Evolutionary conservation across 75 land plant species (phyloP).

Genomic region (Gnetum montanum): DNA sequence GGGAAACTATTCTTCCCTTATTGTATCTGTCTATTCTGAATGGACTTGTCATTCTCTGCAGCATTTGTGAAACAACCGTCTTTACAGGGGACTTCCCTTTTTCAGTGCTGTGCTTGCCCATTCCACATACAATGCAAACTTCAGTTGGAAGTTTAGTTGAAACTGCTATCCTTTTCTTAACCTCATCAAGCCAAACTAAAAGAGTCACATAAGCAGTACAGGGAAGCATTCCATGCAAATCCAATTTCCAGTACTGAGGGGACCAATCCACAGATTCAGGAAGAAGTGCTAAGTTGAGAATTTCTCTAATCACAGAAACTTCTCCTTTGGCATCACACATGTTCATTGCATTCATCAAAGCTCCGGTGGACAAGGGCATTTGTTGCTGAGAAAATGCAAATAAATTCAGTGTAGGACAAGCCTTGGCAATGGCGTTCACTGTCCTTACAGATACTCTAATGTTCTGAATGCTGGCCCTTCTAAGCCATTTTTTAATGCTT

Average conservation of each 20-base stretch:
- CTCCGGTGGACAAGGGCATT: slow-evolving; percentile 24
- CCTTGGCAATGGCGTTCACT: slow-evolving; percentile 56
- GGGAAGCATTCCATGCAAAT: slow-evolving; percentile 60
- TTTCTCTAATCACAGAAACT: slow-evolving; percentile 29
- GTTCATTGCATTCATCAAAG: slow-evolving; percentile 7
- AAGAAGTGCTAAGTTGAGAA: slow-evolving; percentile 28
- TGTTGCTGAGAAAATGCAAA: slow-evolving; percentile 4
- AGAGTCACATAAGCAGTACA: slow-evolving; percentile 44
- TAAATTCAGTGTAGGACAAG: slow-evolving; percentile 32
- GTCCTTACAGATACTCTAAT: slow-evolving; percentile 41
- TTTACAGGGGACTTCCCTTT: slow-evolving; percentile 57
- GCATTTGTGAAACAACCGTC: slow-evolving; percentile 26
- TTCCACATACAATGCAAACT: slow-evolving; percentile 50
- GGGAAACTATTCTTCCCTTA: slow-evolving; percentile 45
- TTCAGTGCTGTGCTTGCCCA: slow-evolving; percentile 51
- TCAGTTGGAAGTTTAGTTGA: slow-evolving; percentile 24
- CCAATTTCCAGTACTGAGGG: slow-evolving; percentile 32
- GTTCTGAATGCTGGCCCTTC: slow-evolving; percentile 23
- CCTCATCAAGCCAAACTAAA: slow-evolving; percentile 51
- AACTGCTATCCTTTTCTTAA: slow-evolving; percentile 18
- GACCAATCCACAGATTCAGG: slow-evolving; percentile 30
- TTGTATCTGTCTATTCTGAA: slow-evolving; percentile 59
- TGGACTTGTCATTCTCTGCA: slow-evolving; percentile 43
- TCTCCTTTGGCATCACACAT: slow-evolving; percentile 17
- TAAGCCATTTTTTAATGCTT: slow-evolving; percentile 33